These are phyloP conservation scores for Hyphopichia burtonii DNA, from an alignment of 1,139 yeast genomes.

Conservation along the genomic window DNA sequence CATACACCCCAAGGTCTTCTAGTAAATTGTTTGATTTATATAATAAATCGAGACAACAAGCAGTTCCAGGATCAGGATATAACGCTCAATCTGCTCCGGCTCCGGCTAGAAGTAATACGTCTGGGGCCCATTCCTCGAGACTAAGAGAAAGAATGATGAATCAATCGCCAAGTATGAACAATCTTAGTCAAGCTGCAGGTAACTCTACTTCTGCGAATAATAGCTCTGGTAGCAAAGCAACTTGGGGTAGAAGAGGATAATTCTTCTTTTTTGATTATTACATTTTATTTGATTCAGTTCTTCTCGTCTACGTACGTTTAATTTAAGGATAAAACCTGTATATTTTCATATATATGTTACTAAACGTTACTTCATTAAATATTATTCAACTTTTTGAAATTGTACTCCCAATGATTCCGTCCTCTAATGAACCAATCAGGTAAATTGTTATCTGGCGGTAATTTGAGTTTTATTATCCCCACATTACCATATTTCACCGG, in stretches of 20 bases:
- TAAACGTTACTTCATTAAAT: background rate
- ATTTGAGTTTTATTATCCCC: constrained; percentile 41
- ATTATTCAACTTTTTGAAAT: constrained; percentile 12
- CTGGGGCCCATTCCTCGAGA: constrained; percentile 27
- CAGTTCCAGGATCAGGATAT: constrained; percentile 37
- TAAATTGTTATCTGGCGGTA: constrained; percentile 61
- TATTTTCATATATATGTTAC: background rate
- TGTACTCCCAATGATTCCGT: constrained; percentile 60
- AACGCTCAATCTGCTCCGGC: constrained; percentile 22
- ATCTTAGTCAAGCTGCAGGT: constrained; percentile 2
- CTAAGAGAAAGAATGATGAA: constrained; percentile 40
- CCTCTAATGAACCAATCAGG: constrained; percentile 73
- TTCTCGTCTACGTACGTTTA: background rate
- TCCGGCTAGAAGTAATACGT: constrained; percentile 26
- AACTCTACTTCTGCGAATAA: constrained; percentile 6
- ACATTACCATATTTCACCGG: constrained; percentile 35
- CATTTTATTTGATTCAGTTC: background rate
- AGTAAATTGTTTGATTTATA: constrained; percentile 44
- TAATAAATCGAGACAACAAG: constrained; percentile 43
- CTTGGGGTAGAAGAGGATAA: constrained; percentile 25
- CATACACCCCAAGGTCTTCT: constrained; percentile 33
- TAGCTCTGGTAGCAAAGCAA: constrained; percentile 15
- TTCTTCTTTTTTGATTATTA: background rate
- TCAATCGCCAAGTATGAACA: constrained; percentile 14
- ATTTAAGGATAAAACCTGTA: background rate